Percentiles rank a stretch among this genome's conserved stretches.
phyloP scores from a whole-genome alignment of 148 eudicot species.

The Limonium bicolor region DNA sequence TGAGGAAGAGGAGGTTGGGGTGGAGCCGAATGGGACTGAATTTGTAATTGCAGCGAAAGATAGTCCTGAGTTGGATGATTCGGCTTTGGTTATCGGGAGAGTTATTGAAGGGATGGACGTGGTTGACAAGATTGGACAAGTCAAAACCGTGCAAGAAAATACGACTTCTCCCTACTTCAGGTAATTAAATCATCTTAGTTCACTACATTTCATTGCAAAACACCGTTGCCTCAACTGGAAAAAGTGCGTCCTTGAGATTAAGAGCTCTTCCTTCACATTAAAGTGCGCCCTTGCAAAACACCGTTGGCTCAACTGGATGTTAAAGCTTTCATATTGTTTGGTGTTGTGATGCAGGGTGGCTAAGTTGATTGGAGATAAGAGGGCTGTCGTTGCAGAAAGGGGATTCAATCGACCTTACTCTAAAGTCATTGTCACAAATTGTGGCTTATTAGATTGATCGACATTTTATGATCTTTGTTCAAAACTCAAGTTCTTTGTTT shows the following conservation, averaged over 20 bases:
- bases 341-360: conserved; percentile 17
- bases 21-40: conserved; percentile 82
- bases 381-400: conserved; percentile 94
- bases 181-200: too few relatives aligned
- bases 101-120: conserved; percentile 88
- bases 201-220: too few relatives aligned
- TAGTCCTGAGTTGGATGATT: conserved; percentile 63
- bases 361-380: conserved; percentile 77
- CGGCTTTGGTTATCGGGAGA: conserved; percentile 62
- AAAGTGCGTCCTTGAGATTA: too few relatives aligned
- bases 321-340: background rate
- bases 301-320: too few relatives aligned
- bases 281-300: too few relatives aligned
- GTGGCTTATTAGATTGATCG: conserved; percentile 59
- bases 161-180: conserved; percentile 88
- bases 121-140: conserved; percentile 50
- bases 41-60: conserved; percentile 49
- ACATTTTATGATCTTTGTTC: too few relatives aligned
- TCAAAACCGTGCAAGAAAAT: conserved; percentile 86
- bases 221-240: too few relatives aligned
- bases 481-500: too few relatives aligned
- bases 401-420: conserved; percentile 93
- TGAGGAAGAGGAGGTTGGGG: conserved; percentile 64
- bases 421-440: conserved; percentile 59
- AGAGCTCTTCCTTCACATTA: too few relatives aligned